Conservation (phyloP, 2,329 filamentous ascomycete species). For the Penicillium olsonii region DNA sequence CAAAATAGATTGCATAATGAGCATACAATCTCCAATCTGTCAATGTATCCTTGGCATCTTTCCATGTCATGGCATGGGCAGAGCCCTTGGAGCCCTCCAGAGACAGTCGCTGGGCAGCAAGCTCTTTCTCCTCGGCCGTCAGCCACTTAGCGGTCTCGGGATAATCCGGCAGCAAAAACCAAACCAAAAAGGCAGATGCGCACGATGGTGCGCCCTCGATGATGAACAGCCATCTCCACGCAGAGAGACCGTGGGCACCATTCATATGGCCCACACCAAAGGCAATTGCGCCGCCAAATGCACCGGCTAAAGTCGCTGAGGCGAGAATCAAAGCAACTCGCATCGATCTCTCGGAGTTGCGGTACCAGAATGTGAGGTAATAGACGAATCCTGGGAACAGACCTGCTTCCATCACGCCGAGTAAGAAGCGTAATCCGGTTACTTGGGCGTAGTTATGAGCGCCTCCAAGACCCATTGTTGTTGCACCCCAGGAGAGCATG, state of each 20-base stretch:
- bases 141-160: conserved; percentile 53
- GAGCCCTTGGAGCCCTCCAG: conserved; percentile 44
- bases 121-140: conserved; percentile 44
- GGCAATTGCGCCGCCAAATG: conserved; percentile 58
- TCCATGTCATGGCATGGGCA: conserved; percentile 48
- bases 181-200: conserved; percentile 43
- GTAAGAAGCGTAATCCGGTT: conserved; percentile 49
- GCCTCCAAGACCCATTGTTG: conserved; percentile 52
- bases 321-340: conserved; percentile 58
- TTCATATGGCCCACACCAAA: conserved; percentile 50
- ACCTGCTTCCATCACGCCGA: conserved; percentile 55
- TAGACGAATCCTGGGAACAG: conserved; percentile 53
- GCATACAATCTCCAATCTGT: conserved; percentile 55
- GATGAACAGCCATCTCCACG: conserved; percentile 53
- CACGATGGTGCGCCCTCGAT: conserved; percentile 46
- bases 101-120: conserved; percentile 44
- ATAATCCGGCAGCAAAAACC: conserved; percentile 52
- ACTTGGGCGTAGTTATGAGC: conserved; percentile 46
- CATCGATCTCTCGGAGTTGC: conserved; percentile 57
- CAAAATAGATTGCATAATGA: conserved; percentile 50
- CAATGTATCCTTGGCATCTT: conserved; percentile 50
- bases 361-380: conserved; percentile 58
- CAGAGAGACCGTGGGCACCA: conserved; percentile 30
- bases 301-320: conserved; percentile 57
- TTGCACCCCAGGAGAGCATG: conserved; percentile 52